A percentile compares a stretch with the other conserved stretches of the same genome.
These are phyloP conservation scores for Tardiomyces blankii DNA, from an alignment of 1,139 yeast genomes.

Conservation along the genomic window DNA sequence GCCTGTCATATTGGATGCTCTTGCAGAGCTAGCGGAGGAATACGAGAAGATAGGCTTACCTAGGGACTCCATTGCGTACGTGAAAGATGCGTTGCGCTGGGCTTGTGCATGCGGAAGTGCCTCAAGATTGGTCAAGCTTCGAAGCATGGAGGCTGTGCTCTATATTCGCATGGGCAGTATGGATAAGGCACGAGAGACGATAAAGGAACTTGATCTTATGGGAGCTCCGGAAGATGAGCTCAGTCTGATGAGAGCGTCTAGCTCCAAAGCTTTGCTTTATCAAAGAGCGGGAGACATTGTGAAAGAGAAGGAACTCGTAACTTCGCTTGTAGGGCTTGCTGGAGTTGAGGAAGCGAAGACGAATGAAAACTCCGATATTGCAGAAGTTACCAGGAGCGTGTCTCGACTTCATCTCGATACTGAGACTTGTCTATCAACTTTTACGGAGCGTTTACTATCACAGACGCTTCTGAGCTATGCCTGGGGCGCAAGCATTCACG, in stretches of 20 bases:
- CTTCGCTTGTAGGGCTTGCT: not conserved
- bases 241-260: not conserved
- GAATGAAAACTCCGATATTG: constrained; percentile 13
- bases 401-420: constrained; percentile 9
- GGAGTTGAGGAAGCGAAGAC: constrained; percentile 14
- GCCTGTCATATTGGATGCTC: not conserved
- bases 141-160: not conserved
- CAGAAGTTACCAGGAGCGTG: constrained; percentile 3
- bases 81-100: not conserved
- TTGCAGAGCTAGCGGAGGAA: not conserved
- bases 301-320: not conserved
- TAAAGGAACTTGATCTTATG: not conserved
- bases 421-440: constrained; percentile 7
- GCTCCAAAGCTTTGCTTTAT: not conserved
- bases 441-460: constrained; percentile 15
- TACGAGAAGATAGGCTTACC: not conserved
- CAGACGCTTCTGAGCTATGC: constrained; percentile 12
- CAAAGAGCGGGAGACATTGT: not conserved
- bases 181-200: not conserved
- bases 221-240: not conserved
- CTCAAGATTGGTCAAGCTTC: not conserved
- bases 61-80: not conserved
- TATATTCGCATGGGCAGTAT: not conserved
- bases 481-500: constrained; percentile 7
- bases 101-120: not conserved